A percentile compares a stretch with the other conserved stretches of the same genome.
These are phyloP conservation scores for Discostella stelligera DNA, from an alignment of 352 stramenopile species.

Conservation along the genomic window DNA sequence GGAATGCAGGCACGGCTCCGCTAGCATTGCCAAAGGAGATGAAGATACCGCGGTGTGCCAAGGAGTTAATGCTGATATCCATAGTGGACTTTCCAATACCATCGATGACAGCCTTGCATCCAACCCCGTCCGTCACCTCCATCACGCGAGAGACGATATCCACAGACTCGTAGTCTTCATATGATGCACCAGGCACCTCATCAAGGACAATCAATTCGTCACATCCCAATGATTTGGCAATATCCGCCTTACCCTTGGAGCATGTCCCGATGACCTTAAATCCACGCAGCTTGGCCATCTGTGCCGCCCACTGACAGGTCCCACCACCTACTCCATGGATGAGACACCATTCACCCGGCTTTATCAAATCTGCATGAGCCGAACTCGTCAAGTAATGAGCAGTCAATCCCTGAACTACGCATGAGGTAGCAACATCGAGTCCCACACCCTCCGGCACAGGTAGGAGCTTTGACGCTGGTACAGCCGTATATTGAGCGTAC, in stretches of 20 bases:
- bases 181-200: constrained; percentile 70
- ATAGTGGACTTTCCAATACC: constrained; percentile 81
- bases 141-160: constrained; percentile 72
- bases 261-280: constrained; percentile 82
- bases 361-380: constrained; percentile 78
- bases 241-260: constrained; percentile 71
- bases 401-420: constrained; percentile 80
- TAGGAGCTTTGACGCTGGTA: constrained; percentile 67
- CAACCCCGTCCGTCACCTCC: constrained; percentile 70
- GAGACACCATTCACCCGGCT: constrained; percentile 77
- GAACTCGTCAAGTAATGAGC: constrained; percentile 81
- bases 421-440: constrained; percentile 74
- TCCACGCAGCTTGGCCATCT: constrained; percentile 80
- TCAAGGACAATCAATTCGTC: constrained; percentile 79
- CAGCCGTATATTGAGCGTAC: constrained; percentile 81
- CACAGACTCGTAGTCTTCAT: constrained; percentile 78
- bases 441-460: constrained; percentile 75
- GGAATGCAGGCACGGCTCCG: constrained; percentile 79
- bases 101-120: constrained; percentile 80
- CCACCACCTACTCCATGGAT: constrained; percentile 82
- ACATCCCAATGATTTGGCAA: constrained; percentile 59
- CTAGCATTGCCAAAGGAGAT: constrained; percentile 84
- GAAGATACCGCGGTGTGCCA: constrained; percentile 79
- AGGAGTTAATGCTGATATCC: constrained; percentile 77
- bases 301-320: constrained; percentile 81